Evolutionary conservation across 768 basidiomycete species (phyloP).

Genomic region (Cubamyces sp.): DNA sequence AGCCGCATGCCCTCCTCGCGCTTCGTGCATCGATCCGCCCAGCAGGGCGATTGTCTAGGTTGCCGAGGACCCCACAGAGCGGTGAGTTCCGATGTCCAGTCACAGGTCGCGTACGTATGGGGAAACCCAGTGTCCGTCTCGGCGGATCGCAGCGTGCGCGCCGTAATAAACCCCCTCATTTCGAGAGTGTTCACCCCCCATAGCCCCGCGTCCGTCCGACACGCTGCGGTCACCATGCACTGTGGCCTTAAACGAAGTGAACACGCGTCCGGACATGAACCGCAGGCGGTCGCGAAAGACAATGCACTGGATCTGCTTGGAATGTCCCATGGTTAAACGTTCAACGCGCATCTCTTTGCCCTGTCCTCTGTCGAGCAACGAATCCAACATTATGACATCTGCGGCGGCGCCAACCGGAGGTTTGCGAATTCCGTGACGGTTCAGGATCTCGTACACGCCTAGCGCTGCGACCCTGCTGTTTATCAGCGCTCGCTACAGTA

Average conservation of each 20-base stretch:
- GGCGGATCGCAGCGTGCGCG: background rate
- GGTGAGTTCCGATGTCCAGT: too few species aligned
- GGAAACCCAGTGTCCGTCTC: background rate
- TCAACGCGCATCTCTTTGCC: background rate
- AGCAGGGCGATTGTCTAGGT: too few species aligned
- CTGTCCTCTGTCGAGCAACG: too few species aligned
- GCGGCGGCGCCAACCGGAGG: too few species aligned
- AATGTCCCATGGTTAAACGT: background rate
- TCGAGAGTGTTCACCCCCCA: background rate
- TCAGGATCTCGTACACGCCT: too few species aligned
- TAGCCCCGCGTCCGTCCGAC: background rate
- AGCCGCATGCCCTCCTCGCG: too few species aligned
- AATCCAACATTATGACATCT: too few species aligned
- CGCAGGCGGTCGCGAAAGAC: background rate
- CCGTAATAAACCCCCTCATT: constrained; percentile 9
- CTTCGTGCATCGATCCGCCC: too few species aligned
- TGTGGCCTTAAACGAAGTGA: background rate
- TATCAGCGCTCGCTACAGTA: too few species aligned
- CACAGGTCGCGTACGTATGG: too few species aligned
- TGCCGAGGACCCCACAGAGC: too few species aligned
- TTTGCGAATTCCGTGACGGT: background rate
- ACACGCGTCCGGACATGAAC: background rate
- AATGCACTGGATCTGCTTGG: background rate
- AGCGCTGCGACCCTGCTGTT: too few species aligned
- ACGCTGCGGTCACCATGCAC: constrained; percentile 8